Evolutionary conservation across 495 filamentous ascomycete genomes (phyloP).

Genomic region (Penicillium antarcticum): DNA sequence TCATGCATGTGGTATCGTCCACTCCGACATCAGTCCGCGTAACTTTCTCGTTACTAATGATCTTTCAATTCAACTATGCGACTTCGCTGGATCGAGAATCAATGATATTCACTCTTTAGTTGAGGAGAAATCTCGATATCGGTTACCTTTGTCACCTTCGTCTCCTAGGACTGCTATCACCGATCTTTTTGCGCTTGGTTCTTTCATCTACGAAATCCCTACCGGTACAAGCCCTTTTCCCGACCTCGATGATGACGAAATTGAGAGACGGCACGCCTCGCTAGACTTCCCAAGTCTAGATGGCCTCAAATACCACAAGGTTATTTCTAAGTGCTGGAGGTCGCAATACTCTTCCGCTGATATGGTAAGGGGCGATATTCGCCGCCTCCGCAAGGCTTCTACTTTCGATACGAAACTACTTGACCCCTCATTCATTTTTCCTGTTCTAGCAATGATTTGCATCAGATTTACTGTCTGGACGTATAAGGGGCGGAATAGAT

Average conservation of each 20-base stretch:
- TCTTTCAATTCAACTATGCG: conserved; percentile 28
- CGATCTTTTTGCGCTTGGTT: conserved; percentile 21
- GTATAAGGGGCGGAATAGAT: no score
- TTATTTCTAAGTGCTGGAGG: conserved; percentile 21
- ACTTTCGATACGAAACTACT: neutral
- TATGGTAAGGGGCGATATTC: neutral
- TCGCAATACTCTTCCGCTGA: conserved; percentile 5
- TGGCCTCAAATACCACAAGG: conserved; percentile 2
- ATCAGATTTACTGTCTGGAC: neutral
- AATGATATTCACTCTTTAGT: conserved; percentile 4
- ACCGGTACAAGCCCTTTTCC: conserved; percentile 10
- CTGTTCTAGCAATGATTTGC: neutral
- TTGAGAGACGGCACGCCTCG: conserved; percentile 4
- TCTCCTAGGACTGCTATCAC: conserved; percentile 8
- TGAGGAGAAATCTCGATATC: conserved; percentile 11
- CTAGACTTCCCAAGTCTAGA: conserved; percentile 12
- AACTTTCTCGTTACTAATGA: conserved; percentile 31
- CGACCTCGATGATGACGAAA: conserved; percentile 11
- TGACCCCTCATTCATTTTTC: neutral
- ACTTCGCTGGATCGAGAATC: conserved; percentile 20
- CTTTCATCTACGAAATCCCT: conserved; percentile 17
- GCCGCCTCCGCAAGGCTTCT: neutral
- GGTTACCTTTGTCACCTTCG: neutral
- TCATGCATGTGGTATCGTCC: conserved; percentile 21
- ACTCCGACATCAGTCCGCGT: conserved; percentile 27